Evolutionary conservation across 257 asterid genomes (phyloP), one percentile per base, ranked within the genome.

Genomic region (Solanum corneliomulleri): DNA sequence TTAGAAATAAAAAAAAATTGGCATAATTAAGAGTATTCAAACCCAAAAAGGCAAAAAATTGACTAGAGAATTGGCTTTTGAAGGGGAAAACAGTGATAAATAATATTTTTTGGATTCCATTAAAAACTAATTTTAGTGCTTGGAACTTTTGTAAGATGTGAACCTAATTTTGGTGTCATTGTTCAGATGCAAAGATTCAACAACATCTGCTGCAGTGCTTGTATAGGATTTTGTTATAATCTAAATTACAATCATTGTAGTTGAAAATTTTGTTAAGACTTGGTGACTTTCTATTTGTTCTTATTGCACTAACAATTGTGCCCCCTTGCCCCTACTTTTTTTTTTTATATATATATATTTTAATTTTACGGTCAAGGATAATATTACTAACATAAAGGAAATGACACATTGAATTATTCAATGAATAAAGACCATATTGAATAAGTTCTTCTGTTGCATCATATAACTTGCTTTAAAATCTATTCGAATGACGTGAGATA

Each of bases 21-120:
- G 91, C 87, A 87, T 68, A 72, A 72, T 71, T 71, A 82, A 77
- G 70, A 31, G 44, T 39, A 74, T 86, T 88, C 89, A 88, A 87
- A 83, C 52, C 37, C 25, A 4, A 86, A 66, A 81, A 72, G 29
- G 56, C 9, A 64, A 70, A 56, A 78, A n/a, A 15, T 74, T 49
- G 84, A 47, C 69, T 80, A 29, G 29, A 47, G 18, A 80, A 25
- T 29, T 80, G 68, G 44, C 14, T 47, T 80, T 80, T 47, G 44
- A 27, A 7, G 27, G 66, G 18, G 39, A 18, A 45, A 8, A 12
- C 27, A 37, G n/a, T 47, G 31, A 80, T 3, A 76, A 58, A 69
- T 31, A 76, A 87, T 88, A 44, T 68, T 11, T 23, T 11, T 88
- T 85, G 69, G 72, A 44, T 44, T 58, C 47, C 64, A 84, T 68